These are phyloP conservation scores for Mortierella hygrophila DNA, from an alignment of 192 early-diverging fungal species.

Conservation along the genomic window DNA sequence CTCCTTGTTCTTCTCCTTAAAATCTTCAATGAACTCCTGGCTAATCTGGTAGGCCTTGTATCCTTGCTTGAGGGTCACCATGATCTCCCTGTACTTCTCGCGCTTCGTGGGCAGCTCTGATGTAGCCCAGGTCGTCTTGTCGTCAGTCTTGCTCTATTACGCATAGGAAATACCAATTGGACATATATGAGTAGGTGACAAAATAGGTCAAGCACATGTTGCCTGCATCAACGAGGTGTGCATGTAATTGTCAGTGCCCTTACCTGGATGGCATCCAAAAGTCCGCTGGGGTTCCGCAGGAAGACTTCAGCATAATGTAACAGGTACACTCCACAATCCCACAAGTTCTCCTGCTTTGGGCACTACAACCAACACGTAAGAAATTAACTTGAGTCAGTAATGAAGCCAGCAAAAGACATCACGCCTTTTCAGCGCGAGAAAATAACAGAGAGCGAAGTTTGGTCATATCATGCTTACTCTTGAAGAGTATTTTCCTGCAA, in stretches of 20 bases:
- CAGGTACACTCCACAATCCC: constrained; percentile 90
- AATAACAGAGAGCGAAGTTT: neutral
- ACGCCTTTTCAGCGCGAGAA: too few relatives aligned
- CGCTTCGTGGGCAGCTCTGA: constrained; percentile 30
- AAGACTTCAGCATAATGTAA: constrained; percentile 83
- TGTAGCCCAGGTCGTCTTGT: constrained; percentile 28
- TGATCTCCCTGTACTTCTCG: constrained; percentile 33
- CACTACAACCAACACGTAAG: constrained; percentile 47
- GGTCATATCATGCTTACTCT: constrained; percentile 12
- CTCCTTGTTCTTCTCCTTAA: constrained; percentile 38
- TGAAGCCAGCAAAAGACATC: too few relatives aligned
- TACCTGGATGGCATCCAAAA: constrained; percentile 41
- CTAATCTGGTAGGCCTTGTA: constrained; percentile 33
- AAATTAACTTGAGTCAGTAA: neutral
- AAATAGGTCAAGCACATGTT: neutral
- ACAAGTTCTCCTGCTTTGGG: constrained; percentile 81
- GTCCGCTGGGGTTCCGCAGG: constrained; percentile 42
- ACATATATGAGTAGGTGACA: neutral
- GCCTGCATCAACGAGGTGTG: too few relatives aligned
- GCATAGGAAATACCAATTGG: neutral
- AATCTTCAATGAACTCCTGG: constrained; percentile 22
- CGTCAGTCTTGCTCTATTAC: constrained; percentile 33
- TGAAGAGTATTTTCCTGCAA: constrained; percentile 42
- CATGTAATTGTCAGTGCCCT: neutral
- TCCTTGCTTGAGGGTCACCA: constrained; percentile 16